Percentiles rank a stretch among this genome's conserved stretches.
These are phyloP conservation scores for Thalia dealbata DNA, from an alignment of 176 grass and related monocot species.

Conservation along the genomic window DNA sequence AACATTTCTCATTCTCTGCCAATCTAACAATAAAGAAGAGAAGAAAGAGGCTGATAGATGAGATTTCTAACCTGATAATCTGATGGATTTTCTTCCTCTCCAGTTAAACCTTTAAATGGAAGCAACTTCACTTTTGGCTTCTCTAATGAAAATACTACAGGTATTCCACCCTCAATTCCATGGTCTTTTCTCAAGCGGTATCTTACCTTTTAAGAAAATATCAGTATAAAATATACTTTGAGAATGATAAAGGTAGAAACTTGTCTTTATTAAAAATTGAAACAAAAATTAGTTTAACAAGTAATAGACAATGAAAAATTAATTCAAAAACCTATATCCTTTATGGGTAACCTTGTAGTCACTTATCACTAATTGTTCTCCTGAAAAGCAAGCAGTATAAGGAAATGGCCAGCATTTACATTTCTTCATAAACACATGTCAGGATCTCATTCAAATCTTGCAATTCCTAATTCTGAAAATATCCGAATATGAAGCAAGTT, in stretches of 20 bases:
- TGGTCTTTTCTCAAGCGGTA: constrained; percentile 76
- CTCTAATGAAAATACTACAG: constrained; percentile 77
- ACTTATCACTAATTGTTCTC: neutral
- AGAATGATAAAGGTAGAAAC: neutral
- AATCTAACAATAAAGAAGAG: neutral
- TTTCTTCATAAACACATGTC: neutral
- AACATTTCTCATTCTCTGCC: neutral
- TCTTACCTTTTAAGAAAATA: constrained; percentile 46
- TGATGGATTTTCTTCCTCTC: constrained; percentile 87
- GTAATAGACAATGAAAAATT: too few species aligned
- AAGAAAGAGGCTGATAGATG: neutral
- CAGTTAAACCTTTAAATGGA: constrained; percentile 68
- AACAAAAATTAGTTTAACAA: too few species aligned
- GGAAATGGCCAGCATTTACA: neutral
- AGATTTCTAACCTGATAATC: constrained; percentile 75
- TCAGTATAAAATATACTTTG: neutral
- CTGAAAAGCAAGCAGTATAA: neutral
- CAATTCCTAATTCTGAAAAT: neutral
- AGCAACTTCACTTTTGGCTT: constrained; percentile 94
- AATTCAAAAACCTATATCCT: too few species aligned
- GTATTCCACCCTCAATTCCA: constrained; percentile 80
- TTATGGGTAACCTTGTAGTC: neutral
- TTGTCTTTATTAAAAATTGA: too few species aligned
- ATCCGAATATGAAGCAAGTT: neutral
- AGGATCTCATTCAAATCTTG: neutral